Conservation (phyloP, 2,329 filamentous ascomycete species). For the Alternaria hordeiaustralica region DNA sequence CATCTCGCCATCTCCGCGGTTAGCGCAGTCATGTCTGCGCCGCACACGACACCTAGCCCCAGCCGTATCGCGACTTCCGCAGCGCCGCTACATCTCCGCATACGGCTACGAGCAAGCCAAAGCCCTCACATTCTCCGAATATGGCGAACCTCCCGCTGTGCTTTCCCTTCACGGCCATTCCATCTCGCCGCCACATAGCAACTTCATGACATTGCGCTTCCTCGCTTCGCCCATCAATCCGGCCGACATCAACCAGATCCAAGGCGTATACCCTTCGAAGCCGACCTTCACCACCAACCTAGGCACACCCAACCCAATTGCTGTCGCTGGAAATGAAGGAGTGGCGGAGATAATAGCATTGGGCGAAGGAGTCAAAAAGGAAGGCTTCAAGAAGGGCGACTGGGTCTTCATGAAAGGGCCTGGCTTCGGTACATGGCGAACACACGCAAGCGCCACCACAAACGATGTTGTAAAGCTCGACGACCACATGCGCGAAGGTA, state of each 20-base stretch:
- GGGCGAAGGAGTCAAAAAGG: conserved; percentile 63
- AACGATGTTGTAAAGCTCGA: conserved; percentile 71
- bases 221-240: conserved; percentile 95
- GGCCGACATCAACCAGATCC: conserved; percentile 96
- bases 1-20: conserved; percentile 21
- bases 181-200: conserved; percentile 75
- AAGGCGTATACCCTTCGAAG: conserved; percentile 91
- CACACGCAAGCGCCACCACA: conserved; percentile 75
- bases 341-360: conserved; percentile 85
- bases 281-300: conserved; percentile 78
- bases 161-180: conserved; percentile 75
- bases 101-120: conserved; percentile 88
- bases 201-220: conserved; percentile 78
- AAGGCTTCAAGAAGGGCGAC: conserved; percentile 74
- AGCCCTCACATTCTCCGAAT: conserved; percentile 75
- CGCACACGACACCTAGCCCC: conserved; percentile 12
- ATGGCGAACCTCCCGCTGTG: conserved; percentile 77
- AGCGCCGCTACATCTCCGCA: conserved; percentile 58
- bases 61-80: conserved; percentile 16
- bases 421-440: conserved; percentile 92
- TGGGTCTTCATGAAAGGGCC: conserved; percentile 90
- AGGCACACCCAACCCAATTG: conserved; percentile 76
- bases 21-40: conserved; percentile 30
- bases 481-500: conserved; percentile 70
- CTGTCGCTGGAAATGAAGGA: conserved; percentile 88